phyloP scores from a whole-genome alignment of 768 basidiomycete genomes.

The Calocera cornea region DNA sequence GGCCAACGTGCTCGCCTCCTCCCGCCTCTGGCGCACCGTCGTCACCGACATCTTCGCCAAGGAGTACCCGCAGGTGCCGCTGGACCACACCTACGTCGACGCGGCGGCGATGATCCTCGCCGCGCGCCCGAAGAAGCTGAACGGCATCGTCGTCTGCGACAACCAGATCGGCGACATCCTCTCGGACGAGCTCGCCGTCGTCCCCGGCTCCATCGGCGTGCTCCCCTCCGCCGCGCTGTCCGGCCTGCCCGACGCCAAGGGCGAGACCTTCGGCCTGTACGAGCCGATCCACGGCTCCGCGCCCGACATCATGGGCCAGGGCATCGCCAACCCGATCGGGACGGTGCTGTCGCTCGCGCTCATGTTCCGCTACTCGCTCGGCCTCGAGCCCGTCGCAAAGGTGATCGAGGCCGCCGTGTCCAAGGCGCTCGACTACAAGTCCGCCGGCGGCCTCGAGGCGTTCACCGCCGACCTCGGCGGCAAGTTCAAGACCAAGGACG shows the following conservation, averaged over 20 bases:
- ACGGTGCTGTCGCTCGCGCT: constrained; percentile 42
- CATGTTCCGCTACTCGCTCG: constrained; percentile 28
- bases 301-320: constrained; percentile 42
- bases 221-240: constrained; percentile 42
- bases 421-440: constrained; percentile 28
- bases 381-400: constrained; percentile 24
- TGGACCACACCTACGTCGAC: constrained; percentile 39
- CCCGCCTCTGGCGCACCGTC: background rate
- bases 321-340: constrained; percentile 42
- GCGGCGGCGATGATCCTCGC: constrained; percentile 13
- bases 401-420: constrained; percentile 34
- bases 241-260: constrained; percentile 23
- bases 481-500: constrained; percentile 31
- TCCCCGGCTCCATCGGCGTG: constrained; percentile 43
- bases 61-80: constrained; percentile 38
- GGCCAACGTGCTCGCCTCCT: constrained; percentile 4
- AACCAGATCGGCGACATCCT: constrained; percentile 45
- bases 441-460: constrained; percentile 35
- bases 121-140: constrained; percentile 36
- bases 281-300: constrained; percentile 49
- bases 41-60: constrained; percentile 23
- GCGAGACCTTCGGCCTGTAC: constrained; percentile 34
- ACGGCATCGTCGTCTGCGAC: constrained; percentile 39
- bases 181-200: constrained; percentile 41
- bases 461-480: constrained; percentile 34